Conservation (phyloP, 2,329 filamentous ascomycete genomes). For the Achaetomium macrosporum region DNA sequence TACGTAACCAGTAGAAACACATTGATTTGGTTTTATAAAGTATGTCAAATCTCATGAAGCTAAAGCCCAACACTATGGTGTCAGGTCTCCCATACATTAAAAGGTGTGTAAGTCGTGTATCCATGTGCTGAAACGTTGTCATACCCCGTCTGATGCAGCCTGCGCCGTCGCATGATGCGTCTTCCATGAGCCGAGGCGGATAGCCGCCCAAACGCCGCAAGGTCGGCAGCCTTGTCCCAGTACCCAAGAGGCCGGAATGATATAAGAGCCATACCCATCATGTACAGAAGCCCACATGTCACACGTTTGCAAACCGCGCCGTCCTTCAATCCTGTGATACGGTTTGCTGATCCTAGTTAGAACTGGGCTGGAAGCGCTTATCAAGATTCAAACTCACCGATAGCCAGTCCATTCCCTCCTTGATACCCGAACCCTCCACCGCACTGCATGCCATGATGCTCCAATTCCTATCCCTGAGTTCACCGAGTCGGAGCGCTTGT, state of each 20-base stretch:
- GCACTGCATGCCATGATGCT: constrained; percentile 97
- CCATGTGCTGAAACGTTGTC: constrained; percentile 13
- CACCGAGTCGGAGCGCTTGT: constrained; percentile 82
- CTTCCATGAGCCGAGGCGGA: constrained; percentile 23
- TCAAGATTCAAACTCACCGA: constrained; percentile 55
- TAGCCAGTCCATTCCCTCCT: constrained; percentile 98
- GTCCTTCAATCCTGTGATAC: constrained; percentile 34
- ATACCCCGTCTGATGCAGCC: constrained; percentile 16
- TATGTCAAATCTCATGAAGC: background rate
- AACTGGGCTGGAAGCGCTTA: background rate
- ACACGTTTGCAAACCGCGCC: constrained; percentile 1
- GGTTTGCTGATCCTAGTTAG: constrained; percentile 34
- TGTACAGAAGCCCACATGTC: constrained; percentile 20
- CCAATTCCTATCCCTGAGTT: constrained; percentile 95
- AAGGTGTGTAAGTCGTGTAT: constrained; percentile 17
- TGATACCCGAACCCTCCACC: constrained; percentile 89
- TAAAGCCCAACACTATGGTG: constrained; percentile 3
- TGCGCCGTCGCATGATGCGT: constrained; percentile 18
- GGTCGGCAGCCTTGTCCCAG: constrained; percentile 12
- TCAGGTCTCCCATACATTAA: constrained; percentile 11
- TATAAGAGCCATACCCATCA: constrained; percentile 19
- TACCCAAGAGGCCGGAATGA: constrained; percentile 23
- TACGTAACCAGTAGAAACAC: background rate
- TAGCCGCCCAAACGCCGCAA: constrained; percentile 21
- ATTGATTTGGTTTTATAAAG: too few species aligned